Evolutionary conservation across 208 protist genomes (phyloP).

Genomic region (Leishmania mexicana): DNA sequence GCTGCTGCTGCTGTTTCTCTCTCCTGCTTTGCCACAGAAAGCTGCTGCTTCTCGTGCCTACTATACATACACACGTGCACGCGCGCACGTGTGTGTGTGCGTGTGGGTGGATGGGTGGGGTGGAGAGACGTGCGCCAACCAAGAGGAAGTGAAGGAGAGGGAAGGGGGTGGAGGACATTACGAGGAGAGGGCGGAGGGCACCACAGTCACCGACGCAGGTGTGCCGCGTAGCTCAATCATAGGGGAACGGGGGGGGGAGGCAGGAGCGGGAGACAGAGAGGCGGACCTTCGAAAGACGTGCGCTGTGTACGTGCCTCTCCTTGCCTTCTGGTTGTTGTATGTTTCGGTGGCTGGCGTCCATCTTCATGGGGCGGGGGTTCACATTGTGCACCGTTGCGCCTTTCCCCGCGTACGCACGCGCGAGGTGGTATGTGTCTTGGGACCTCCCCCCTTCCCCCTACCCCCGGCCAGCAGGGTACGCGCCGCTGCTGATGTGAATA

Average conservation of each 20-base stretch:
- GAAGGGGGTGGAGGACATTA: background rate
- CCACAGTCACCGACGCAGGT: background rate
- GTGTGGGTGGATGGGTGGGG: background rate
- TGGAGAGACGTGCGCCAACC: background rate
- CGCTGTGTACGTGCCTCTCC: background rate
- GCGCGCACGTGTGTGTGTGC: constrained; percentile 10
- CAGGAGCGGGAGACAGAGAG: background rate
- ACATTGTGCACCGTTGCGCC: background rate
- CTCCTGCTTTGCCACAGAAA: background rate
- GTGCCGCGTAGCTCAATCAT: background rate
- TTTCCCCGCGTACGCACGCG: background rate
- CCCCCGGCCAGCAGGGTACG: too few species aligned
- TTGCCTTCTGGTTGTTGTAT: background rate
- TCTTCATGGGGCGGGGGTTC: background rate
- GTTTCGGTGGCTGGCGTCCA: background rate
- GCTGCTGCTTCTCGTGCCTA: background rate
- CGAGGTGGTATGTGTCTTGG: too few species aligned
- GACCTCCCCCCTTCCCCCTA: too few species aligned
- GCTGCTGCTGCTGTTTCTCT: background rate
- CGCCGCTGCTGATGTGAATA: too few species aligned
- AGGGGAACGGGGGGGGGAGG: too few species aligned
- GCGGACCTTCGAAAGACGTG: background rate
- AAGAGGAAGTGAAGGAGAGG: background rate
- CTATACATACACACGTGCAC: background rate
- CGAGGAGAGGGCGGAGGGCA: background rate